These are phyloP conservation scores for Silene conica DNA, from an alignment of 148 eudicot species.

Conservation along the genomic window DNA sequence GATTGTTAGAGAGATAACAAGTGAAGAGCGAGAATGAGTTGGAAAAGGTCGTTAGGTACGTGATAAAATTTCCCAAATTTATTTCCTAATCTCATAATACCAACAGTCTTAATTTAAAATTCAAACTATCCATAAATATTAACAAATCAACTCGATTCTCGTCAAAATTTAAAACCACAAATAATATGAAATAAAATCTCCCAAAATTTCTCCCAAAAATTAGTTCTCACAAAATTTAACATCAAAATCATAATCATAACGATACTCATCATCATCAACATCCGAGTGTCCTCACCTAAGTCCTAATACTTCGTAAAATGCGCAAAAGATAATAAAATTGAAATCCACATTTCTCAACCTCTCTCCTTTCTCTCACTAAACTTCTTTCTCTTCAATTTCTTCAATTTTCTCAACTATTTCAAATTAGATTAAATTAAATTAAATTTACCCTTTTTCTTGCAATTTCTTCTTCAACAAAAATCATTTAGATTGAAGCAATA, in stretches of 20 bases:
- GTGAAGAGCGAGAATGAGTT: too few species aligned
- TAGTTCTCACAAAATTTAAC: not conserved
- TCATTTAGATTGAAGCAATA: conserved; percentile 13
- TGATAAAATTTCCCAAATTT: too few species aligned
- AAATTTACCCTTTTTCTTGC: not conserved
- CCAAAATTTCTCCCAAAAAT: not conserved
- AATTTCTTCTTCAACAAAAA: conserved; percentile 13
- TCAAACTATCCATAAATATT: too few species aligned
- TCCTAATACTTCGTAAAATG: not conserved
- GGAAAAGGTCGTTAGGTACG: too few species aligned
- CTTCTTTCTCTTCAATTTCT: conserved; percentile 18
- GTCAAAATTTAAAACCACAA: not conserved
- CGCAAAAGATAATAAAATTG: not conserved
- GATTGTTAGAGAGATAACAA: too few species aligned
- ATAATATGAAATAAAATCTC: not conserved
- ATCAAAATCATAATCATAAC: not conserved
- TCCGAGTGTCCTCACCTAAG: too few species aligned
- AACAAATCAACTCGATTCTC: not conserved
- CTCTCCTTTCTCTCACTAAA: conserved; percentile 9
- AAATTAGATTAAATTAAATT: not conserved
- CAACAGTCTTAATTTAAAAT: too few species aligned
- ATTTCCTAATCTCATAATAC: too few species aligned
- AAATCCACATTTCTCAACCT: not conserved
- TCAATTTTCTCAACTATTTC: conserved; percentile 21
- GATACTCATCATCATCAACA: not conserved